Base-by-base conservation (phyloP, 202 grass and related monocot genomes). In the Carex arenaria region DNA sequence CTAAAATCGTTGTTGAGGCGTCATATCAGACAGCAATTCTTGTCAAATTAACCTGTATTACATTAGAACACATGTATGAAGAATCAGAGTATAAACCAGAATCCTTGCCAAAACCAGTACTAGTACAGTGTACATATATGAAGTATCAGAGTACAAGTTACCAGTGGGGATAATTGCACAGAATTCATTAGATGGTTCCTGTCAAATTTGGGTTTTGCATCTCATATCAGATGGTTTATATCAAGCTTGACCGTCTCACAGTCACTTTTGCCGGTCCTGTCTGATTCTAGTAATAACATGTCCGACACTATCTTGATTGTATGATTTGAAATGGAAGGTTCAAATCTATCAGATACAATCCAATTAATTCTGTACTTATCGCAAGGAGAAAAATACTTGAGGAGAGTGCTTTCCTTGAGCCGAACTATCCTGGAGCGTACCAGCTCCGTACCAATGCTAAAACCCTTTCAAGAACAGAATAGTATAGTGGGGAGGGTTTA, bases 11-110 rank as follows among this genome's bases (percentile, higher is more conserved):
- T 75, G 72, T 51, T 75, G 47, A 54, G 23, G 22, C 2, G 72
- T 75, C 22, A 1, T 23, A 75, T 75, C 72, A 31, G 72, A 75
- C 11, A 71, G 40, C 47, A 71, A 71, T 71, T 71, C 66, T 69
- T 70, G 2, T 45, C 8, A 42, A 20, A 40, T 40, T 40, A 20
- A 70, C 38, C n/a, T 20, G 67, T 45, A 15, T 31, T 32, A 30
- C 7, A 64, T 30, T 22, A 64, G 11, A 8, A 31, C 11, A 31
- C 28, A 32, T 32, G 43, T 45, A 49, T 49, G 45, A 49, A 49
- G 45, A 49, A 49, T 49, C 45, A 49, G 56, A 19, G 56, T 19
- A 59, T 38, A 67, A 67, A 18, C 15, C 14, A n/a, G 14, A 67
- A 40, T 67, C n/a, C 13, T 64, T 28, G 23, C 30, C 10, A 64